Evolutionary conservation across 2,329 filamentous ascomycete genomes (phyloP).

Genomic region (Penicillium sp.): DNA sequence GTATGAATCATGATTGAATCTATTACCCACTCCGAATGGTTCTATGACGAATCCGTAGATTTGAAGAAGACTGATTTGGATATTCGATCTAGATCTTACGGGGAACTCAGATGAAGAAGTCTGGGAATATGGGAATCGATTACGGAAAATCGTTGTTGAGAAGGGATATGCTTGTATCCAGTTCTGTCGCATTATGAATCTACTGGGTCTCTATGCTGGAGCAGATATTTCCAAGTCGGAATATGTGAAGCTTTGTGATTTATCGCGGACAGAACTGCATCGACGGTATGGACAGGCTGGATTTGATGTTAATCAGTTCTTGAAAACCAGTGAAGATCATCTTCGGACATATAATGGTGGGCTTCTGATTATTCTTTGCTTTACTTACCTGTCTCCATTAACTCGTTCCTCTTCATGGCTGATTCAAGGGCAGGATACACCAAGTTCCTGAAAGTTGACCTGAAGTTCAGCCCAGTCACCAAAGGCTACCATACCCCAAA

Average conservation of each 20-base stretch:
- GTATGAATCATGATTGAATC: neutral
- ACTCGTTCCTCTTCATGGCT: neutral
- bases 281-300: conserved; percentile 1
- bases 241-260: conserved; percentile 3
- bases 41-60: neutral
- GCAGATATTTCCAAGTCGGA: conserved; percentile 3
- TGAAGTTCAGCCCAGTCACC: conserved; percentile 10
- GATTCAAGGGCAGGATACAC: conserved; percentile 4
- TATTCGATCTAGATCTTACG: conserved; percentile 2
- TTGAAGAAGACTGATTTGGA: neutral
- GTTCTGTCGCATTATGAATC: conserved; percentile 11
- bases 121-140: conserved; percentile 12
- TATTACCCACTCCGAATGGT: neutral
- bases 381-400: neutral
- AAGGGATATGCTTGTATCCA: conserved; percentile 10
- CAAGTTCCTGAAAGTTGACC: conserved; percentile 10
- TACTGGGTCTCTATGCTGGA: conserved; percentile 1
- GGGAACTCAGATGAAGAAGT: conserved; percentile 10
- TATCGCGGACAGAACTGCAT: conserved; percentile 6
- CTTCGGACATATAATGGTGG: conserved; percentile 10
- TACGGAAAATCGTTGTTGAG: conserved; percentile 5
- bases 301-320: conserved; percentile 6
- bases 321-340: conserved; percentile 9
- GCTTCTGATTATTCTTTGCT: neutral
- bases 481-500: conserved; percentile 2